These are phyloP conservation scores for Neofusicoccum cordaticola DNA, from an alignment of 2,329 filamentous ascomycete species.

Conservation along the genomic window DNA sequence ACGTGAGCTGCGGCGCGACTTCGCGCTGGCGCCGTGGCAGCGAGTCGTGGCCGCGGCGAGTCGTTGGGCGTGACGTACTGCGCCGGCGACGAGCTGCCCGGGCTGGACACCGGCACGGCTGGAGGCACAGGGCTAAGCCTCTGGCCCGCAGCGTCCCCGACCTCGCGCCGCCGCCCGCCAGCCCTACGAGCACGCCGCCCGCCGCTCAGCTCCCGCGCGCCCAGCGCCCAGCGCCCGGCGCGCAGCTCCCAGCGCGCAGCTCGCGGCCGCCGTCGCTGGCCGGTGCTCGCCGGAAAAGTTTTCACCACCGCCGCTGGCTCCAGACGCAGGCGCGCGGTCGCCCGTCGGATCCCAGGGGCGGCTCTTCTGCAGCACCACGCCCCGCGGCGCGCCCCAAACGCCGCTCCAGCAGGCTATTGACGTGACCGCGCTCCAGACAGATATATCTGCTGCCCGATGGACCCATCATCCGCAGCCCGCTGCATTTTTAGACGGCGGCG, in stretches of 20 bases:
- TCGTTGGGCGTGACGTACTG: not conserved
- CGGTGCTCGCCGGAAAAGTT: constrained; percentile 2
- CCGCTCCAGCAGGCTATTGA: not conserved
- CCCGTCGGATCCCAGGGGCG: not conserved
- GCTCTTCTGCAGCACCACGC: not conserved
- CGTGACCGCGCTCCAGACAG: constrained; percentile 2
- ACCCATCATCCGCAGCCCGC: constrained; percentile 9
- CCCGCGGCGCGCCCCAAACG: not conserved
- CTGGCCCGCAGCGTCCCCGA: constrained; percentile 2
- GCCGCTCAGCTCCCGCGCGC: not conserved
- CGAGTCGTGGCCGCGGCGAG: not conserved
- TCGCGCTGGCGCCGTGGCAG: no score
- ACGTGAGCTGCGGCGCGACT: not conserved
- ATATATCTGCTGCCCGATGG: constrained; percentile 13
- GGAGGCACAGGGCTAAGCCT: not conserved
- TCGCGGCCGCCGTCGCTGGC: not conserved
- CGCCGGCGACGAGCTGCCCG: not conserved
- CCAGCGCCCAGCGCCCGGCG: not conserved
- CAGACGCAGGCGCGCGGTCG: no score
- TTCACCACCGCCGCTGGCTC: not conserved
- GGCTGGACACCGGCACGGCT: not conserved
- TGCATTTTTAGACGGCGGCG: constrained; percentile 13
- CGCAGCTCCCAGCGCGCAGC: not conserved
- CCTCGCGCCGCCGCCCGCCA: not conserved
- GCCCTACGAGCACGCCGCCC: not conserved